Conservation (phyloP, 805 yeast species). For the Peterozyma xylosa region DNA sequence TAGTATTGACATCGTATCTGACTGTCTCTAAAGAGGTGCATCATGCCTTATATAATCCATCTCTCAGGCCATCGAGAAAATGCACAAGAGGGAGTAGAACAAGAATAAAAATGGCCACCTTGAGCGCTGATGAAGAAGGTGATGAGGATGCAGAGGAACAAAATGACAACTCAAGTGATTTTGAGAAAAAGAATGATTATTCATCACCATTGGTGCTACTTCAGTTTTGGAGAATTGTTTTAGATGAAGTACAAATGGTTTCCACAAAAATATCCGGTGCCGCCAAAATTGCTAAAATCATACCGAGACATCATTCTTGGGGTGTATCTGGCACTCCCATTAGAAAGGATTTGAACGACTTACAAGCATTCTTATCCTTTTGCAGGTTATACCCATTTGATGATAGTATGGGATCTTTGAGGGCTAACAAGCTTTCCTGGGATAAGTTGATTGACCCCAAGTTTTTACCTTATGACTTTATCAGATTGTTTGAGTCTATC, state of each 20-base stretch:
- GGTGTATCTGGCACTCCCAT: conserved; percentile 96
- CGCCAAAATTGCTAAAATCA: conserved; percentile 68
- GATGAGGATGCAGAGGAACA: conserved; percentile 6
- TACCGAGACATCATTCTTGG: conserved; percentile 90
- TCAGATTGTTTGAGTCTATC: conserved; percentile 41
- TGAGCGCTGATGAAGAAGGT: conserved; percentile 6
- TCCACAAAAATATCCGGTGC: conserved; percentile 66
- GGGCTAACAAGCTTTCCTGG: conserved; percentile 20
- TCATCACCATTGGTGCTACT: conserved; percentile 76
- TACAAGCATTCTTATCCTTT: conserved; percentile 65
- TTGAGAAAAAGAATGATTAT: conserved; percentile 35
- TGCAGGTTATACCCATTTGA: conserved; percentile 61
- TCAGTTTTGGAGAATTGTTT: conserved; percentile 83
- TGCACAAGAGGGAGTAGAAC: conserved; percentile 17
- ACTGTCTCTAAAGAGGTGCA: conserved; percentile 71
- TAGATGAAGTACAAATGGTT: conserved; percentile 96
- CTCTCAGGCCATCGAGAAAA: conserved; percentile 36
- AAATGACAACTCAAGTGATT: conserved; percentile 16
- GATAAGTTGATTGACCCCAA: conserved; percentile 12
- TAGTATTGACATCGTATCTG: conserved; percentile 73
- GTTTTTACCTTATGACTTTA: conserved; percentile 31
- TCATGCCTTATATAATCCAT: conserved; percentile 66
- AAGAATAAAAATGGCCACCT: conserved; percentile 13
- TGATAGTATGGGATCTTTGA: conserved; percentile 14
- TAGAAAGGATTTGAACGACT: conserved; percentile 55